Evolutionary conservation across 2,329 filamentous ascomycete genomes (phyloP).

Genomic region (Sporothrix euskadiensis): DNA sequence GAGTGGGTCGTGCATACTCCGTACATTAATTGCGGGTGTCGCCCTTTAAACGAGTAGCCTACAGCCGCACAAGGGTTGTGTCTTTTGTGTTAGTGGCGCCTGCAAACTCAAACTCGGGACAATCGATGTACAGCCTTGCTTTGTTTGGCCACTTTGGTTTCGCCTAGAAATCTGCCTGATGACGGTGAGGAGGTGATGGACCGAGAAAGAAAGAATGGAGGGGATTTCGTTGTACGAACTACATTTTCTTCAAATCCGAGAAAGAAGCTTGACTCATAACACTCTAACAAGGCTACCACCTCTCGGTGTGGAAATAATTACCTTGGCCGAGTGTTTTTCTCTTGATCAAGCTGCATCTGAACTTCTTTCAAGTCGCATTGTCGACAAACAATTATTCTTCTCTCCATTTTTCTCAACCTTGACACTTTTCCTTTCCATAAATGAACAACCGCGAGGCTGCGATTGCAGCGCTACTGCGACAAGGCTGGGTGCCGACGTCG

Average conservation of each 20-base stretch:
- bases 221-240: too few relatives aligned
- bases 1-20: background rate
- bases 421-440: background rate
- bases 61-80: background rate
- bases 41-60: background rate
- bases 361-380: too few relatives aligned
- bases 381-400: too few relatives aligned
- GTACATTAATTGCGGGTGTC: background rate
- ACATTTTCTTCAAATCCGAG: too few relatives aligned
- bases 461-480: conserved; percentile 13
- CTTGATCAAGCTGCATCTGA: too few relatives aligned
- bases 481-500: conserved; percentile 13
- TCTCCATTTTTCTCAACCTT: background rate
- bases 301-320: background rate
- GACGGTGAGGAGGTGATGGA: background rate
- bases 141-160: background rate
- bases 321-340: background rate
- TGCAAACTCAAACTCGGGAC: background rate
- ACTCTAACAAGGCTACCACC: background rate
- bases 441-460: conserved; percentile 20
- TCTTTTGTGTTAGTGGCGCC: background rate
- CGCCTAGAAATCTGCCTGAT: conserved; percentile 10
- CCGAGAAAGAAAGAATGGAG: background rate
- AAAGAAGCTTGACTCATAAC: too few relatives aligned
- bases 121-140: background rate